A percentile compares a stretch with the other conserved stretches of the same genome.
phyloP scores from a whole-genome alignment of 75 land plant genomes.

The Pinus taeda region DNA sequence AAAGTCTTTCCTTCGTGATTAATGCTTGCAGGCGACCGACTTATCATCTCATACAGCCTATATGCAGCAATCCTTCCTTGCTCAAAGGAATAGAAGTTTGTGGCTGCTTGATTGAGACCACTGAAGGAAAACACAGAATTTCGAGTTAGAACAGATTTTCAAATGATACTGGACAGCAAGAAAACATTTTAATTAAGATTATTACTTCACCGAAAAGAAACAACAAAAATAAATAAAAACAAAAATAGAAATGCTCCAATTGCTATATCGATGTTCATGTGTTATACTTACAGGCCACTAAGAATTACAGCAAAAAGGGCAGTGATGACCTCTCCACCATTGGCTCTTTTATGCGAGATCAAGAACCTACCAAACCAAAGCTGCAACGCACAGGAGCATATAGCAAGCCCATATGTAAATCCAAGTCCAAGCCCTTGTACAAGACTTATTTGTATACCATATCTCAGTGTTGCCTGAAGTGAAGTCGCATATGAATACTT shows the following conservation, averaged over 20 bases:
- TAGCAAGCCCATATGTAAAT: conserved; percentile 97
- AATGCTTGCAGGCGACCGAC: conserved; percentile 59
- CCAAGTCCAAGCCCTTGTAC: conserved; percentile 99
- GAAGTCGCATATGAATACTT: conserved; percentile 98
- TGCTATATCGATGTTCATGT: background rate
- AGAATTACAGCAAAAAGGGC: conserved; percentile 94
- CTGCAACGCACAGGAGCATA: conserved; percentile 99
- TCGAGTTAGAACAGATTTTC: background rate
- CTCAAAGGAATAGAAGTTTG: conserved; percentile 99
- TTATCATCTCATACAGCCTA: conserved; percentile 96
- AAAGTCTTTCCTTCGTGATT: conserved; percentile 64
- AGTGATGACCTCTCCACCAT: conserved; percentile 85
- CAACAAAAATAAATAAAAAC: background rate
- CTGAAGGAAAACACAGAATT: conserved; percentile 28
- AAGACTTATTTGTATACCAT: conserved; percentile 97
- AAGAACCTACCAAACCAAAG: conserved; percentile 93
- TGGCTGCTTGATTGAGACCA: conserved; percentile 98
- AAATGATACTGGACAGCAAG: background rate
- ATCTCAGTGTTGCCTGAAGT: conserved; percentile 92
- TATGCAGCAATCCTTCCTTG: conserved; percentile 99
- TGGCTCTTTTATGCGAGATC: conserved; percentile 49
- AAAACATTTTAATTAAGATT: background rate
- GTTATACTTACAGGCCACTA: conserved; percentile 93
- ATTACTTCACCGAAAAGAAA: background rate
- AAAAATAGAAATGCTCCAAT: background rate